Conservation (phyloP, 129 eudicot genomes). For the Chrysanthemum lavandulifolium region DNA sequence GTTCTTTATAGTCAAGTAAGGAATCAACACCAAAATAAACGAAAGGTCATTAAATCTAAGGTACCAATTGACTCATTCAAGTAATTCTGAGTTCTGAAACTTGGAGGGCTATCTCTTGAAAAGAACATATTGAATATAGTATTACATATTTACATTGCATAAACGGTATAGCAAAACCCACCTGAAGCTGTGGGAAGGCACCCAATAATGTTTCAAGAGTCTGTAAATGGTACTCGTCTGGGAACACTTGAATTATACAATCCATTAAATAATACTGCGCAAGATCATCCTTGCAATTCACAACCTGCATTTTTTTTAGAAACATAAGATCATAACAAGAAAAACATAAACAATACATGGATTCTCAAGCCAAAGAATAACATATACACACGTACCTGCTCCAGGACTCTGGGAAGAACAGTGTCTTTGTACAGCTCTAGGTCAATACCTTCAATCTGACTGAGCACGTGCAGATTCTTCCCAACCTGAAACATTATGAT, state of each 20-base stretch:
- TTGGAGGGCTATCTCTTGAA: conserved; percentile 16
- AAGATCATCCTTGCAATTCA: conserved; percentile 95
- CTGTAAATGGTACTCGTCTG: conserved; percentile 95
- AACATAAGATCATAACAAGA: conserved; percentile 24
- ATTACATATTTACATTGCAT: background rate
- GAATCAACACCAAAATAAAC: too few relatives aligned
- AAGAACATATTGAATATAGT: background rate
- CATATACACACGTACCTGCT: conserved; percentile 56
- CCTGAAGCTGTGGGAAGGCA: conserved; percentile 99
- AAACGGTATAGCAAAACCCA: conserved; percentile 24
- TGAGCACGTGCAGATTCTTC: conserved; percentile 92
- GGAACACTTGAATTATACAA: conserved; percentile 94
- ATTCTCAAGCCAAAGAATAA: conserved; percentile 9
- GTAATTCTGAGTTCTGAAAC: conserved; percentile 6
- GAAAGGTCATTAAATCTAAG: too few relatives aligned
- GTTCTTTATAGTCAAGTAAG: too few relatives aligned
- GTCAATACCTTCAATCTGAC: conserved; percentile 99
- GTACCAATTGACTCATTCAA: background rate
- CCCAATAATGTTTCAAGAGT: conserved; percentile 86
- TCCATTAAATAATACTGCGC: conserved; percentile 97
- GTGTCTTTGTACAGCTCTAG: conserved; percentile 82
- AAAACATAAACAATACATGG: conserved; percentile 1
- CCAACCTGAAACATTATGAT: conserved; percentile 67
- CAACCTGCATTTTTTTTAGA: conserved; percentile 53
- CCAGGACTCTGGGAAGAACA: conserved; percentile 93